These are phyloP conservation scores for Penstemon davidsonii DNA, from an alignment of 257 asterid species.

Conservation along the genomic window DNA sequence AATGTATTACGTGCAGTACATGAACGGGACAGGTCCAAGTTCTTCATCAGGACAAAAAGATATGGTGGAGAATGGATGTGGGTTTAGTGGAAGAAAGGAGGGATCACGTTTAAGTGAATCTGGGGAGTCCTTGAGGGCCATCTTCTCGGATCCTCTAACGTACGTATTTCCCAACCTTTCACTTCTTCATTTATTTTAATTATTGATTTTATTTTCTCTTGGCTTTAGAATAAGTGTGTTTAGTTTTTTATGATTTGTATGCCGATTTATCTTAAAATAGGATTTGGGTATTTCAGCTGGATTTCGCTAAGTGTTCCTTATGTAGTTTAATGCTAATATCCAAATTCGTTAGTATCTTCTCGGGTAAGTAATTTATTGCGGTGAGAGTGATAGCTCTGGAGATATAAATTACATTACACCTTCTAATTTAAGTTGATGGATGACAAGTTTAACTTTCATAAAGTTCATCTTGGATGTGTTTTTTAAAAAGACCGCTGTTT, in stretches of 20 bases:
- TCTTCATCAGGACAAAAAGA: slow-evolving; percentile 60
- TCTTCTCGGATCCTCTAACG: slow-evolving; percentile 87
- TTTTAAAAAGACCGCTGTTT: no score
- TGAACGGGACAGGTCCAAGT: slow-evolving; percentile 57
- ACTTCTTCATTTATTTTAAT: background rate
- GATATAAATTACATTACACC: background rate
- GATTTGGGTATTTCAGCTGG: slow-evolving; percentile 2
- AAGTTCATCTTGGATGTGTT: no score
- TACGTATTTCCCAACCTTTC: slow-evolving; percentile 35
- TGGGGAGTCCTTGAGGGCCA: slow-evolving; percentile 71
- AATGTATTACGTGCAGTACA: slow-evolving; percentile 50
- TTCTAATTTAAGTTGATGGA: no score
- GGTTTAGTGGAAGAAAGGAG: slow-evolving; percentile 80
- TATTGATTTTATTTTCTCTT: background rate
- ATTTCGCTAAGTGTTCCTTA: slow-evolving; percentile 15
- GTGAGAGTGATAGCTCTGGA: background rate
- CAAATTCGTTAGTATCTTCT: background rate
- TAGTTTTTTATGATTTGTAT: background rate
- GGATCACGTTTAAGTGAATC: slow-evolving; percentile 51
- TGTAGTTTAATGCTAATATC: slow-evolving; percentile 8
- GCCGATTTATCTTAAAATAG: background rate
- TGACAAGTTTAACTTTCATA: no score
- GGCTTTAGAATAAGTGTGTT: background rate
- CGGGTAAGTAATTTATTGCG: slow-evolving; percentile 5
- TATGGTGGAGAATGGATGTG: slow-evolving; percentile 55